Percentiles rank a stretch among this genome's conserved stretches.
Evolutionary conservation across 2,329 filamentous ascomycete genomes (phyloP).

Genomic region (Neocatenulostroma microsporum): DNA sequence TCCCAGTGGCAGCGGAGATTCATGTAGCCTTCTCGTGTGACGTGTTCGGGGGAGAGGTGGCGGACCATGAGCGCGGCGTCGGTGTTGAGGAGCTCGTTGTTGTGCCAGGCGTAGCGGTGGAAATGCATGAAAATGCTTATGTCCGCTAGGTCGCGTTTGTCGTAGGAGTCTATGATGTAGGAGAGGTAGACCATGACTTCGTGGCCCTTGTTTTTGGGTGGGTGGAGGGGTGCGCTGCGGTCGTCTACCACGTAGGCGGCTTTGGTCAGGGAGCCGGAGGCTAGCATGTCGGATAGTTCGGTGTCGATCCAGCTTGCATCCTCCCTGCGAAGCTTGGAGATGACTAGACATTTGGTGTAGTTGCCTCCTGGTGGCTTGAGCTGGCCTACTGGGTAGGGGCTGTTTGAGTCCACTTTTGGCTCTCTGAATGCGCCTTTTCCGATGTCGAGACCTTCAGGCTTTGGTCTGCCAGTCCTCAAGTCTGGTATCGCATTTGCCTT

Average conservation of each 20-base stretch:
- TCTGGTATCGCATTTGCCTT: slow-evolving; percentile 21
- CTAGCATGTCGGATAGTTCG: slow-evolving; percentile 39
- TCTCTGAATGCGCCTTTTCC: slow-evolving; percentile 16
- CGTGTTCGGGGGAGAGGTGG: slow-evolving; percentile 38
- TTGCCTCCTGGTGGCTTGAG: slow-evolving; percentile 40
- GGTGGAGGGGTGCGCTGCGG: slow-evolving; percentile 37
- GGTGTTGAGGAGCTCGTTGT: slow-evolving; percentile 43
- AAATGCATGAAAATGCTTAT: slow-evolving; percentile 56
- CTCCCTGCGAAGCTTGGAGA: slow-evolving; percentile 46
- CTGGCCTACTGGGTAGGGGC: slow-evolving; percentile 24
- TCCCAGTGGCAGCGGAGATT: slow-evolving; percentile 51
- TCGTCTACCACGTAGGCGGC: slow-evolving; percentile 50
- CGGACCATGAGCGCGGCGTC: slow-evolving; percentile 40
- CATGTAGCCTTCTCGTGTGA: slow-evolving; percentile 45
- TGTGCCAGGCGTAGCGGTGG: slow-evolving; percentile 52
- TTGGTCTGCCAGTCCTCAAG: slow-evolving; percentile 11
- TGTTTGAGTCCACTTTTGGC: slow-evolving; percentile 19
- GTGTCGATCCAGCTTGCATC: slow-evolving; percentile 49
- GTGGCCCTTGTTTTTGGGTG: slow-evolving; percentile 52
- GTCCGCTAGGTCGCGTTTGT: slow-evolving; percentile 50
- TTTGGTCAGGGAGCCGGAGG: slow-evolving; percentile 30
- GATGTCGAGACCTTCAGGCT: slow-evolving; percentile 9
- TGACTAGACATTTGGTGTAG: slow-evolving; percentile 49
- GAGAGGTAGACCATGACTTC: slow-evolving; percentile 57
- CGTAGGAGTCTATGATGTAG: slow-evolving; percentile 56